Evolutionary conservation across 2,329 filamentous ascomycete genomes (phyloP).

Genomic region (Aspergillus sp.): DNA sequence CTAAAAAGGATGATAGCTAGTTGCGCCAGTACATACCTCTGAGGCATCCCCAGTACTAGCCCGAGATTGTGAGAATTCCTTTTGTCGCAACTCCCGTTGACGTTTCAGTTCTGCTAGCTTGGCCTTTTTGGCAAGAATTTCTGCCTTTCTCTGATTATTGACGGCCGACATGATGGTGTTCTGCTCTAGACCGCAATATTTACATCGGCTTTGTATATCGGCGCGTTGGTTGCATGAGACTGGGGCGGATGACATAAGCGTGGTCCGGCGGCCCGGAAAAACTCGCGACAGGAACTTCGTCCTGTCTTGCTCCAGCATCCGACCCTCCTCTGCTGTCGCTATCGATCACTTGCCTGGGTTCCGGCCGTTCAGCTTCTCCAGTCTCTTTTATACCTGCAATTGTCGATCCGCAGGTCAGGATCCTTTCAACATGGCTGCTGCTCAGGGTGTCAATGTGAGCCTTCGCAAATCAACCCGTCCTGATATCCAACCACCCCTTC

Average conservation of each 20-base stretch:
- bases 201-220: slow-evolving; percentile 18
- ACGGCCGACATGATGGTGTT: slow-evolving; percentile 34
- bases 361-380: slow-evolving; percentile 32
- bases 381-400: slow-evolving; percentile 42
- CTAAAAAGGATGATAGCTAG: neutral
- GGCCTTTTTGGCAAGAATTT: slow-evolving; percentile 94
- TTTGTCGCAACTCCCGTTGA: slow-evolving; percentile 81
- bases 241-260: slow-evolving; percentile 45
- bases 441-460: slow-evolving; percentile 70
- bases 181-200: slow-evolving; percentile 28
- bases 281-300: slow-evolving; percentile 49
- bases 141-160: slow-evolving; percentile 79
- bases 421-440: slow-evolving; percentile 61
- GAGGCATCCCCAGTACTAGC: slow-evolving; percentile 69
- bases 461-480: slow-evolving; percentile 26
- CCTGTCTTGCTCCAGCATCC: slow-evolving; percentile 31
- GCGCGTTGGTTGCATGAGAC: slow-evolving; percentile 6
- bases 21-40: slow-evolving; percentile 62
- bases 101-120: slow-evolving; percentile 96
- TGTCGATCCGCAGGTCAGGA: slow-evolving; percentile 49
- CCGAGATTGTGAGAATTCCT: slow-evolving; percentile 72
- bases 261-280: slow-evolving; percentile 44
- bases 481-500: slow-evolving; percentile 21
- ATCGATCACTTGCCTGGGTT: slow-evolving; percentile 40
- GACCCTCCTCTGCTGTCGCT: slow-evolving; percentile 35